Evolutionary conservation across 768 basidiomycete species (phyloP).

Genomic region (Pleurotus tuber-regium): DNA sequence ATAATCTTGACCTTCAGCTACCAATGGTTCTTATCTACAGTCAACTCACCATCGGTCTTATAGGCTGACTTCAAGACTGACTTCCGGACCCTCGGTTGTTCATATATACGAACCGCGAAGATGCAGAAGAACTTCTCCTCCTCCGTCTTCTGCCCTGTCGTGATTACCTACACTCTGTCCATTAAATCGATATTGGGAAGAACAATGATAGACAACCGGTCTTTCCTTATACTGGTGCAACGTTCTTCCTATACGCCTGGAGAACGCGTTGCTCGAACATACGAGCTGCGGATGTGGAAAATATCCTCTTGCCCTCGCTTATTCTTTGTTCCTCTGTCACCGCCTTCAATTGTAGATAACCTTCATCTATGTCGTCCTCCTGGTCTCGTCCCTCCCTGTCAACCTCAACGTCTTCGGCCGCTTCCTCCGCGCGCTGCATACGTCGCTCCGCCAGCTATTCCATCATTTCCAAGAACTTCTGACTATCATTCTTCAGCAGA

Average conservation of each 20-base stretch:
- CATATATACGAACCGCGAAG: too few relatives aligned
- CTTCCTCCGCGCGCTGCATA: conserved; percentile 83
- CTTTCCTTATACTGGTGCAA: too few relatives aligned
- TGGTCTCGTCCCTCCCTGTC: conserved; percentile 45
- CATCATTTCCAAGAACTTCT: conserved; percentile 99
- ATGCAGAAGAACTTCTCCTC: too few relatives aligned
- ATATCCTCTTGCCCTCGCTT: conserved; percentile 99
- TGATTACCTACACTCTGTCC: too few relatives aligned
- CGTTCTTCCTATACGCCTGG: conserved; percentile 93
- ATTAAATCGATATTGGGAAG: too few relatives aligned
- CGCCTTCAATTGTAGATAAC: conserved; percentile 38
- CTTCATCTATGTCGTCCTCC: conserved; percentile 42
- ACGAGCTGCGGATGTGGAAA: conserved; percentile 97
- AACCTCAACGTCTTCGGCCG: conserved; percentile 42
- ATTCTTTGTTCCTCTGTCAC: conserved; percentile 98
- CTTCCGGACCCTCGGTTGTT: too few relatives aligned
- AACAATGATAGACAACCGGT: too few relatives aligned
- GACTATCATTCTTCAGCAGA: conserved; percentile 96
- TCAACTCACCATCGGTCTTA: too few relatives aligned
- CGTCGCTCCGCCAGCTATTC: conserved; percentile 94
- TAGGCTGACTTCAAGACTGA: too few relatives aligned
- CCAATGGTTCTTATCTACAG: too few relatives aligned
- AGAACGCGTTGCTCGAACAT: conserved; percentile 99
- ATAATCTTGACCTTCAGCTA: too few relatives aligned
- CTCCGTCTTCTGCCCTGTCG: too few relatives aligned